Evolutionary conservation across 352 stramenopile species (phyloP).

Genomic region (Elongisporangium prolatum): DNA sequence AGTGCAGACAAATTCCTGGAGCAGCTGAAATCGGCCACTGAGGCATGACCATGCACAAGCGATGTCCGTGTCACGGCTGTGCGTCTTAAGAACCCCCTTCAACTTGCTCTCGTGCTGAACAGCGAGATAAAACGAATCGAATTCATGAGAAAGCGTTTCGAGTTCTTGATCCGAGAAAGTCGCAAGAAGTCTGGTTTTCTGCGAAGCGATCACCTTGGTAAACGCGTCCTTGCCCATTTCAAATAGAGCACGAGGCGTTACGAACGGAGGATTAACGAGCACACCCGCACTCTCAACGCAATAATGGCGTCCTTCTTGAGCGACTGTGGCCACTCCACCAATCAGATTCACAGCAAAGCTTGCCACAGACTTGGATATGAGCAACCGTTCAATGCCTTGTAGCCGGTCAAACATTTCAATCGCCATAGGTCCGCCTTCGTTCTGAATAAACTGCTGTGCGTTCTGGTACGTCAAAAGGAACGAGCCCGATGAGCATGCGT

Average conservation of each 20-base stretch:
- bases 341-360: conserved; percentile 45
- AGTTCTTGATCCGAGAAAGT: conserved; percentile 41
- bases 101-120: conserved; percentile 46
- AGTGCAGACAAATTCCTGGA: conserved; percentile 56
- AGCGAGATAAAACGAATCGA: conserved; percentile 36
- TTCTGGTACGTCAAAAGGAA: conserved; percentile 50
- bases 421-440: conserved; percentile 41
- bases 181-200: conserved; percentile 35
- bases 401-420: conserved; percentile 57
- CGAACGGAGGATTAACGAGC: conserved; percentile 32
- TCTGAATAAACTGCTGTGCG: conserved; percentile 60
- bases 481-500: conserved; percentile 33
- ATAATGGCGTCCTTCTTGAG: conserved; percentile 44
- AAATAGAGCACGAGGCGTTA: conserved; percentile 44
- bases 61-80: conserved; percentile 49
- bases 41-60: conserved; percentile 63
- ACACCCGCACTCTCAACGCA: conserved; percentile 32
- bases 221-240: conserved; percentile 56
- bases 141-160: conserved; percentile 38
- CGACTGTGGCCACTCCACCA: conserved; percentile 27
- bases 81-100: conserved; percentile 47
- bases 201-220: conserved; percentile 26
- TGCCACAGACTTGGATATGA: conserved; percentile 45
- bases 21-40: conserved; percentile 34
- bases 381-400: conserved; percentile 32